Evolutionary conservation across 345 rosid species (phyloP), one percentile per base, ranked within the genome.

Genomic region (Chamaenerion angustifolium): DNA sequence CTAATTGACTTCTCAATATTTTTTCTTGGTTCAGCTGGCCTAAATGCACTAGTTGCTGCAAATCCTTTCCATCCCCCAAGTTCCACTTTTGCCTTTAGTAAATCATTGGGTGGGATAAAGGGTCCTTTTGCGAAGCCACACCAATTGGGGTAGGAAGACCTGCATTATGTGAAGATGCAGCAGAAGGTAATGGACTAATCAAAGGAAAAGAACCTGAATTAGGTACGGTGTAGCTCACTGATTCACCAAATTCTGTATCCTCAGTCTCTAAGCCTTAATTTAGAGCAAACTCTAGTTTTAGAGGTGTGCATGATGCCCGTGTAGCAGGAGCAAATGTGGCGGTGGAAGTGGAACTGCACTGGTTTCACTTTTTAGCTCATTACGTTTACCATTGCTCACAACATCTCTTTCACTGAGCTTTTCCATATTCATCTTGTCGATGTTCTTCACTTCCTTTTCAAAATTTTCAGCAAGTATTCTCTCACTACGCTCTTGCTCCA

Each of bases 221-320:
- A n/a, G n/a, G n/a, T n/a, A 64, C 58, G 40, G 66, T 55, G 23
- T 61, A 67, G 66, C 67, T 72, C 64, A 49, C 59, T 7, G 71
- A 52, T 51, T 81, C 79, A 41, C 57, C 74, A n/a, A 49, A 56
- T 60, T 59, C 71, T 27, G 75, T 70, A 54, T 85, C 95, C 35
- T 86, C 95, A 0, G 68, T 64, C 40, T 52, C 53, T 42, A 85
- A 70, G 47, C 88, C 94, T 76, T 90, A 88, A 64, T 90, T 90
- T 56, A 90, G 59, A 56, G 85, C 98, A 73, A 90, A 90, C 57
- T 64, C 80, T 14, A 86, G 70, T 73, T 80, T 86, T 43, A 63
- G 74, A 49, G 77, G 88, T 59, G 52, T 54, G 45, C 67, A 78
- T 35, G 72, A 56, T 1, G 64, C 70, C 42, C 55, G 81, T 3